phyloP scores from a whole-genome alignment of 2,329 filamentous ascomycete genomes.

The Chaetomium sp. region DNA sequence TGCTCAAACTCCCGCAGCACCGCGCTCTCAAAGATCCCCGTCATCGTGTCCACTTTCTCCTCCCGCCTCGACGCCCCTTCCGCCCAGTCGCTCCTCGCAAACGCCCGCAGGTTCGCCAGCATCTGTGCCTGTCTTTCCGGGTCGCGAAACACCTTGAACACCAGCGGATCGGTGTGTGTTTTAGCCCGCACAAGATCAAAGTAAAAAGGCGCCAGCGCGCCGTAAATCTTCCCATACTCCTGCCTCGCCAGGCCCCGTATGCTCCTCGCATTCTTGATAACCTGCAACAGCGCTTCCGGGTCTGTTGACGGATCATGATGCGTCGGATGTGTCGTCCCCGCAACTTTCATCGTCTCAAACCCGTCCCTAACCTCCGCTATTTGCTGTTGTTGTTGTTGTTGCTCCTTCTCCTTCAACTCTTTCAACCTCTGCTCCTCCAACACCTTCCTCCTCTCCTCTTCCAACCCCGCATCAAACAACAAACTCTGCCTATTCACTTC shows the following conservation, averaged over 20 bases:
- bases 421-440: constrained; percentile 16
- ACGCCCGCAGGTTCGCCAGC: constrained; percentile 71
- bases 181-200: constrained; percentile 67
- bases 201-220: constrained; percentile 83
- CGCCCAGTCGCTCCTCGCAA: constrained; percentile 74
- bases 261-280: constrained; percentile 66
- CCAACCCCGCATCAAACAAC: constrained; percentile 66
- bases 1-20: constrained; percentile 89
- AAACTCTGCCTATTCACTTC: constrained; percentile 25
- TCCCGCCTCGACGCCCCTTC: constrained; percentile 66
- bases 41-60: constrained; percentile 66
- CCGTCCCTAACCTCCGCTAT: constrained; percentile 47
- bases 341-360: constrained; percentile 69
- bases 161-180: constrained; percentile 69
- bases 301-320: constrained; percentile 44
- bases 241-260: constrained; percentile 78
- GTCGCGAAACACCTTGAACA: constrained; percentile 82
- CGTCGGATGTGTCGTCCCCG: constrained; percentile 22
- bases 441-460: constrained; percentile 51
- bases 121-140: constrained; percentile 89
- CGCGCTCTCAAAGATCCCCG: constrained; percentile 80
- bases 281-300: constrained; percentile 57
- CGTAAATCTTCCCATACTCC: constrained; percentile 87
- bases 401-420: constrained; percentile 16
- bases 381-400: constrained; percentile 10